Evolutionary conservation across 768 basidiomycete genomes (phyloP), one percentile per base, ranked within the genome.

Genomic region (Rickenella mellea): DNA sequence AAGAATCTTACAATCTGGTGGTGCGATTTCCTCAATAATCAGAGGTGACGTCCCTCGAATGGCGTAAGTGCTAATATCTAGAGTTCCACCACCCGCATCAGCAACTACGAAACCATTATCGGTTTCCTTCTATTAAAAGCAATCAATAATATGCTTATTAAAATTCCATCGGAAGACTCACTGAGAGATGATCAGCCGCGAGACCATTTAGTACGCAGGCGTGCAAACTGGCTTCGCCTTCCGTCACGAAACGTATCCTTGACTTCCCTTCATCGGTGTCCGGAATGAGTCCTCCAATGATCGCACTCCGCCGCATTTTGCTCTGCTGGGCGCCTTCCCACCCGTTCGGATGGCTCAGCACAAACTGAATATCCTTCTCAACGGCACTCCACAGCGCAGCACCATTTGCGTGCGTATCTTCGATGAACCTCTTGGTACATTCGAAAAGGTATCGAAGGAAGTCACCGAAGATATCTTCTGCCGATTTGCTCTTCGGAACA

Each of bases 171-270:
- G 22, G 36, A 43, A 9, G 6, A 62, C 71, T 35, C 48, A 85
- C 84, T 40, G 77, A 79, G 49, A 88, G 74, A 26, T 87, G 80
- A 48, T 87, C 83, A 2, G 74, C 77, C 14, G 84, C 83, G 3
- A 88, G 68, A 7, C 84, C 84, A 52, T 78, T 86, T 51, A 84
- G 59, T 3, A 87, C 76, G 57, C 84, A 87, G 0, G 83, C 80
- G 55, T 88, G 84, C 51, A 88, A 62, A 68, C 84, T 86, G 1
- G 84, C 84, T 61, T 88, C 84, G 41, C 84, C 84, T 56, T 87
- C 84, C 3, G 83, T 88, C 40, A 88, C 84, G 48, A 88, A 87
- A 27, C 81, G 66, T 51, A 88, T 83, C 43, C 80, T 67, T 1
- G 83, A 74, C 48, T 76, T 76, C 2, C 83, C 83, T 43, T 74